Conservation (phyloP, 2,329 filamentous ascomycete species). For the Akanthomyces uredinophilus region DNA sequence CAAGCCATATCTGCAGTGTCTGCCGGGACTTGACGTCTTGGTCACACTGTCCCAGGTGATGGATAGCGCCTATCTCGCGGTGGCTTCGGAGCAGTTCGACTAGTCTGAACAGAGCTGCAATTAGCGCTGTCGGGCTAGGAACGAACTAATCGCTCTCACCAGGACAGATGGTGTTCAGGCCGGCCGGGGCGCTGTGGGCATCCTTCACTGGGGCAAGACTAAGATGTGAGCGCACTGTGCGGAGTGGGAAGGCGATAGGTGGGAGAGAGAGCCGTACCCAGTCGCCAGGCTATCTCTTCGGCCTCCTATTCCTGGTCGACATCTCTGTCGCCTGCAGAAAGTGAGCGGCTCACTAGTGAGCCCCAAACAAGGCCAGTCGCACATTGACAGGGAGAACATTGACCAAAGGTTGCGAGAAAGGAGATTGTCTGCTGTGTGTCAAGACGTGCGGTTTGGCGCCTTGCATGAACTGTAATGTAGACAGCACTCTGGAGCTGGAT, state of each 20-base stretch:
- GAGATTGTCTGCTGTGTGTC: neutral
- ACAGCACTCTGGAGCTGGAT: neutral
- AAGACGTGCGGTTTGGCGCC: neutral
- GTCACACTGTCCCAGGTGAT: slow-evolving; percentile 10
- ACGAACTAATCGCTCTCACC: slow-evolving; percentile 13
- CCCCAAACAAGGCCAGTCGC: neutral
- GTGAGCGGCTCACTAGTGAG: neutral
- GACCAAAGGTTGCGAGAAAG: neutral
- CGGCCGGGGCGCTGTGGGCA: slow-evolving; percentile 8
- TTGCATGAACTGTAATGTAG: neutral
- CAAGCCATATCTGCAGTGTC: slow-evolving; percentile 10
- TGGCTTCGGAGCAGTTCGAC: slow-evolving; percentile 9
- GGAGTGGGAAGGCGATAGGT: slow-evolving; percentile 6
- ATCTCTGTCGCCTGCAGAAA: neutral
- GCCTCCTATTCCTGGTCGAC: neutral
- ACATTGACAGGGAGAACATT: neutral
- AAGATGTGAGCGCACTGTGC: slow-evolving; percentile 12
- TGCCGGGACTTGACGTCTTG: slow-evolving; percentile 7
- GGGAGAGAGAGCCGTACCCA: neutral
- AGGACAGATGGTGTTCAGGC: slow-evolving; percentile 8
- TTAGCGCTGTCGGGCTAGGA: slow-evolving; percentile 9
- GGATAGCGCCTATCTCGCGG: slow-evolving; percentile 11
- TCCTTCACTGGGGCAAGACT: slow-evolving; percentile 7
- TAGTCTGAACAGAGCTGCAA: slow-evolving; percentile 2
- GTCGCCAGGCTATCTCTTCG: neutral